Conservation (phyloP, 163 green algal species). For the Scenedesmus sp. region DNA sequence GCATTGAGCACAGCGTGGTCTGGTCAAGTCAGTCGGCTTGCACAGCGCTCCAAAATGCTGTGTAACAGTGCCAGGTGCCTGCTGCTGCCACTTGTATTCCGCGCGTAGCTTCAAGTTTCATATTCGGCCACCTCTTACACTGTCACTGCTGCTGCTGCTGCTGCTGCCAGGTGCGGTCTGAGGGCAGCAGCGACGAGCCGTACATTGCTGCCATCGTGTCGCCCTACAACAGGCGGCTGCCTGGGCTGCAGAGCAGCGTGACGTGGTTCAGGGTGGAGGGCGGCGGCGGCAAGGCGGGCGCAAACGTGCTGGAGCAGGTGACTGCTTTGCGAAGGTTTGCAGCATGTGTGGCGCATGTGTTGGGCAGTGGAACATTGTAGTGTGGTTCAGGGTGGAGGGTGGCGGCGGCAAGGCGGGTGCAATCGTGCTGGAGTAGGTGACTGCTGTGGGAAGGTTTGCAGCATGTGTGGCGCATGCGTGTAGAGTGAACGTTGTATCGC, state of each 20-base stretch:
- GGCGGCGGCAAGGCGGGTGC: background rate
- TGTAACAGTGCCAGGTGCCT: no score
- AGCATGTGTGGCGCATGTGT: background rate
- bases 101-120: no score
- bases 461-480: background rate
- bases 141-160: background rate
- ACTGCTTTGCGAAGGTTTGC: background rate
- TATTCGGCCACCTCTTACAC: no score
- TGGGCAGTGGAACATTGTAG: background rate
- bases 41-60: no score
- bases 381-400: conserved; percentile 41
- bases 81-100: no score
- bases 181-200: conserved; percentile 27
- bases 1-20: no score
- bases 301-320: conserved; percentile 37
- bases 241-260: conserved; percentile 29
- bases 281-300: background rate
- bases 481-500: background rate
- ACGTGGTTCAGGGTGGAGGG: conserved; percentile 50
- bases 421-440: conserved; percentile 33
- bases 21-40: no score
- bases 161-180: background rate
- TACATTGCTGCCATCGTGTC: conserved; percentile 81
- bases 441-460: background rate
- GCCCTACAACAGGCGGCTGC: conserved; percentile 67